Percentiles rank a stretch among this genome's conserved stretches.
Conservation (phyloP, 1,139 yeast genomes). For the Scheffersomyces parashehatae region DNA sequence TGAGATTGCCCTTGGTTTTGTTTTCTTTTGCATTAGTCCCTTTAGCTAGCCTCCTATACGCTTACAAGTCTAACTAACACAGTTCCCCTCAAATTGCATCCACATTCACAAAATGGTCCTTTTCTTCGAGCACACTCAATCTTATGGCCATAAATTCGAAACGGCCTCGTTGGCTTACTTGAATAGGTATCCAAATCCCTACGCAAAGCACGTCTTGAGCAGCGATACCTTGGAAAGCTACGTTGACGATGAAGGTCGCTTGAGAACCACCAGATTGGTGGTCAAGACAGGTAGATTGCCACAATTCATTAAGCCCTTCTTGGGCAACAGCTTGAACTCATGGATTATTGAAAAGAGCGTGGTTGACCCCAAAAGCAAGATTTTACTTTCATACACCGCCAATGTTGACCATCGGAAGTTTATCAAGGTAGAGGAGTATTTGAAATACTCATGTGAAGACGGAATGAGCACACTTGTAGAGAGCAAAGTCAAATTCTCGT, state of each 20-base stretch:
- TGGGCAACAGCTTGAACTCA: constrained; percentile 71
- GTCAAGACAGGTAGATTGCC: constrained; percentile 84
- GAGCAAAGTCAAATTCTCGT: constrained; percentile 66
- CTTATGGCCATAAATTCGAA: constrained; percentile 63
- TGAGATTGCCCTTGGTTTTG: too few species aligned
- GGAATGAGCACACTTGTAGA: constrained; percentile 37
- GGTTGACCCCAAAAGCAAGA: constrained; percentile 61
- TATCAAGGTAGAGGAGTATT: constrained; percentile 76
- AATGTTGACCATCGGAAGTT: constrained; percentile 85
- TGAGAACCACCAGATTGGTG: constrained; percentile 73
- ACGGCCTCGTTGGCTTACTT: constrained; percentile 80
- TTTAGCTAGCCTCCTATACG: too few species aligned
- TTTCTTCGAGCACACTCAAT: constrained; percentile 56
- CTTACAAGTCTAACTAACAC: too few species aligned
- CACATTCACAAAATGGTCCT: constrained; percentile 55
- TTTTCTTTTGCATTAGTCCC: too few species aligned
- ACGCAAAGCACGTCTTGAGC: constrained; percentile 82
- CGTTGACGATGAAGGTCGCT: constrained; percentile 62
- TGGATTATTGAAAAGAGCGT: constrained; percentile 84
- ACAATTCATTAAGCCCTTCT: constrained; percentile 71
- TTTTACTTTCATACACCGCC: constrained; percentile 71
- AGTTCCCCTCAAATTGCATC: not conserved
- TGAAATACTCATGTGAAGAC: constrained; percentile 46
- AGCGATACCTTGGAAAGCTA: constrained; percentile 70
- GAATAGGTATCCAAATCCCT: constrained; percentile 89